Percentiles rank a stretch among this genome's conserved stretches.
Evolutionary conservation across 345 rosid genomes (phyloP).

Genomic region (Gossypium bickii): DNA sequence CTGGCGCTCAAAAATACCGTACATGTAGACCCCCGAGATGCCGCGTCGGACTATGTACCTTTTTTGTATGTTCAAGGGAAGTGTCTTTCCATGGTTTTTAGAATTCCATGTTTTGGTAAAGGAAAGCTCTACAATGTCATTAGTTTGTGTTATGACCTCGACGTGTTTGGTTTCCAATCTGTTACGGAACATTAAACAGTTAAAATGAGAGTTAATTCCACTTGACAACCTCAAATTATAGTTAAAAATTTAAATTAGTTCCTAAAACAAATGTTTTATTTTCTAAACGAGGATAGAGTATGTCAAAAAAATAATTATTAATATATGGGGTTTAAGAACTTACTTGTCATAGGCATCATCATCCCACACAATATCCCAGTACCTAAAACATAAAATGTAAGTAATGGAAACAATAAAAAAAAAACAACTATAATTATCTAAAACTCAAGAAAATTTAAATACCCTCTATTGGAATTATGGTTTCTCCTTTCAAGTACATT

Average conservation of each 20-base stretch:
- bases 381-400: slow-evolving; percentile 30
- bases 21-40: slow-evolving; percentile 59
- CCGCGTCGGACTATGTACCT: slow-evolving; percentile 74
- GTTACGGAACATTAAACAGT: slow-evolving; percentile 4
- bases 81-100: slow-evolving; percentile 25
- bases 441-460: not conserved
- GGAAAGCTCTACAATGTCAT: slow-evolving; percentile 64
- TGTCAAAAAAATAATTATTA: accelerated
- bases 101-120: slow-evolving; percentile 54
- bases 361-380: slow-evolving; percentile 87
- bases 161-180: slow-evolving; percentile 51
- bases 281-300: too few relatives aligned
- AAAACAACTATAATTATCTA: not conserved
- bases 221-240: too few relatives aligned
- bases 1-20: slow-evolving; percentile 62
- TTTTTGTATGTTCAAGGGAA: slow-evolving; percentile 80
- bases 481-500: slow-evolving; percentile 46
- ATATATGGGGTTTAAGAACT: not conserved
- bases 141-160: slow-evolving; percentile 39
- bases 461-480: slow-evolving; percentile 53
- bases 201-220: not conserved
- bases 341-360: slow-evolving; percentile 40
- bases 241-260: too few relatives aligned
- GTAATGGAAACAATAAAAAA: too few relatives aligned
- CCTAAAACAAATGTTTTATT: too few relatives aligned